Evolutionary conservation across 1,139 yeast genomes (phyloP), one percentile per base, ranked within the genome.

Genomic region (Meyerozyma guilliermondii): DNA sequence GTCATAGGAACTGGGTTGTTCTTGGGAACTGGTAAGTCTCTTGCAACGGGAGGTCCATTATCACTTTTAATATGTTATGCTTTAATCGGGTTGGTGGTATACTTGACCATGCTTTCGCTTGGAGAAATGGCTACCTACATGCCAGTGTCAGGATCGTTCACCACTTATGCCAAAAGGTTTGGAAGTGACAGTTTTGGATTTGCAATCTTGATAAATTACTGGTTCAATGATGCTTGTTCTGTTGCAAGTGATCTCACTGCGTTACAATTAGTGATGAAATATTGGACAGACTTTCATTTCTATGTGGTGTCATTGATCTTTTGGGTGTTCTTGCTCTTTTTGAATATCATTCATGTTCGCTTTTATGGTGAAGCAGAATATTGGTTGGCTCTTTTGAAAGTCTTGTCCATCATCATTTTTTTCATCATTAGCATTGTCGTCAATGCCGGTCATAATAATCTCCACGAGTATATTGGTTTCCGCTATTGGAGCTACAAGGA

Each of bases 1-100:
- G 76, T 78, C 43, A 79, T 81, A 41, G 87, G 88, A 13, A 79
- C 88, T 3, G 92, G 92, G 43, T 63, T 84, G 41, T 73, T 80
- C 47, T 65, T 83, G 40, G 84, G 87, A 28, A 74, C 86, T 0
- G 84, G 86, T 4, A 74, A 71, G 41, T 75, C 86, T 4, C 63
- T 83, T 41, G 69, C 76, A 22, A 60, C 58, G 16, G 87, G 86
- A 46, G 89, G 89, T 14, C 88, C 89, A 3, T 75, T 78, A 6
- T 75, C 84, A 6, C 60, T 83, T 42, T 59, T 83, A 18, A 64
- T 83, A 39, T 79, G 81, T 34, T 83, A 80, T 54, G 58, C 73
- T 6, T 65, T 80, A 24, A 78, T 81, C 48, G 87, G 87, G 11
- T 56, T 76, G 2, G 63, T 81, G 31, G 84, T 82, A 2, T 80